Evolutionary conservation across 495 filamentous ascomycete genomes (phyloP), one percentile per base, ranked within the genome.

Genomic region (Xylaria cubensis): DNA sequence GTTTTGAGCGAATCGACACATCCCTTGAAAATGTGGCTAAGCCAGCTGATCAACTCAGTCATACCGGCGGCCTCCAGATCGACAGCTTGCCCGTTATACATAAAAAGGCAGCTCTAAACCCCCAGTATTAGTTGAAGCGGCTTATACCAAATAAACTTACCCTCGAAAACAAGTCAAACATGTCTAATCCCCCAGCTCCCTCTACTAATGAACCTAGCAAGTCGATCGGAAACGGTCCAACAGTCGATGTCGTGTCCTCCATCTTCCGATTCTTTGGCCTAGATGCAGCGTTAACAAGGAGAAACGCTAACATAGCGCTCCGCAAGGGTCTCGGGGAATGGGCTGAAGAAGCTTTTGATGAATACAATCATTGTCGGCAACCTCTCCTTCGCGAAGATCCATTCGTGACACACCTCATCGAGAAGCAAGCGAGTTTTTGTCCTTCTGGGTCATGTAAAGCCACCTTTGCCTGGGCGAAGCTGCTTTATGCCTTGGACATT

Each of bases 11-110:
- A 6, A 6, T 6, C 34, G 7, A 36, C 34, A 6, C 7, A 36
- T 36, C 34, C 4, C 34, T 36, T 36, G 34, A 4, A 36, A 6
- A 36, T 36, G 34, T 36, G 34, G 34, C 34, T 36, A 36, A 36
- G 34, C 34, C 4, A 36, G 34, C 34, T 36, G 34, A 4, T 6
- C 34, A 36, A 87, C 42, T 85, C 82, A 12, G 82, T 83, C 84
- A 86, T 86, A 44, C 10, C 7, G 42, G 15, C 42, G 42, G 12
- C 42, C 15, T 44, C 42, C 10, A 44, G 3, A 1, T 2, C 10
- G 42, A 13, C 8, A 44, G 42, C 15, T 10, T 44, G 15, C 42
- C 15, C 4, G 15, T 6, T 17, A 44, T 44, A 2, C 42, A 2
- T 13, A 15, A 15, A 44, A 44, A 44, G 42, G 15, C 10, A 44